phyloP scores from a whole-genome alignment of 305 asterid species.

The Plantago rigida region DNA sequence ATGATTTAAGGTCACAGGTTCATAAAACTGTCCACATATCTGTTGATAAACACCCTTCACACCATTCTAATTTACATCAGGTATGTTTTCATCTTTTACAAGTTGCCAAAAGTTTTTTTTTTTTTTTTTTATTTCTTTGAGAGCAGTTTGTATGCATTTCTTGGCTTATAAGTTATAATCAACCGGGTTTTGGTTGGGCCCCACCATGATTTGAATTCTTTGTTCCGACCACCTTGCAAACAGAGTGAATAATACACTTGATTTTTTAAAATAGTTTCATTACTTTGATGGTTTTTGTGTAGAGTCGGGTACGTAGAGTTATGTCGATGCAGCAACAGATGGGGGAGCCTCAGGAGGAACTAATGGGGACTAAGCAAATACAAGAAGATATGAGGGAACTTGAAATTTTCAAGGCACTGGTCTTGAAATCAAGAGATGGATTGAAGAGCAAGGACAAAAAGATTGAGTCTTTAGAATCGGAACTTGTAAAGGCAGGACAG shows the following conservation, averaged over 20 bases:
- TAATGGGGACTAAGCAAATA: constrained; percentile 34
- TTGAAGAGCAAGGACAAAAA: constrained; percentile 34
- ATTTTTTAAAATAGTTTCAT: not conserved
- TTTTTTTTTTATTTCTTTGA: not conserved
- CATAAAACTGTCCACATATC: constrained; percentile 50
- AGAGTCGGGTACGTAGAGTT: constrained; percentile 32
- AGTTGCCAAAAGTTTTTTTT: not conserved
- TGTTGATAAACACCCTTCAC: constrained; percentile 33
- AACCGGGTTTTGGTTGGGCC: too few species aligned
- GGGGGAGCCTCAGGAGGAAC: constrained; percentile 49
- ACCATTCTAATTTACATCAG: constrained; percentile 26
- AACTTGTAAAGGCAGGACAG: constrained; percentile 27
- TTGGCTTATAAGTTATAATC: too few species aligned
- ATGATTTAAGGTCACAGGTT: constrained; percentile 46
- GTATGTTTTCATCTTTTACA: constrained; percentile 15
- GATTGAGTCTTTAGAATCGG: constrained; percentile 35
- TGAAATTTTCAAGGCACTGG: constrained; percentile 32
- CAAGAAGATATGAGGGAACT: constrained; percentile 28
- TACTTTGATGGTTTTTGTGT: constrained; percentile 2
- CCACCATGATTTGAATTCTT: not conserved
- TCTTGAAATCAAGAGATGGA: constrained; percentile 34
- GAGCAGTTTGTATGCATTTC: too few species aligned
- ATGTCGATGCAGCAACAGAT: constrained; percentile 41
- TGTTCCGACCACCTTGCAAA: not conserved
- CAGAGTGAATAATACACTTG: not conserved